Base-by-base conservation (phyloP, 2,329 filamentous ascomycete genomes). In the Beauveria rudraprayagi region DNA sequence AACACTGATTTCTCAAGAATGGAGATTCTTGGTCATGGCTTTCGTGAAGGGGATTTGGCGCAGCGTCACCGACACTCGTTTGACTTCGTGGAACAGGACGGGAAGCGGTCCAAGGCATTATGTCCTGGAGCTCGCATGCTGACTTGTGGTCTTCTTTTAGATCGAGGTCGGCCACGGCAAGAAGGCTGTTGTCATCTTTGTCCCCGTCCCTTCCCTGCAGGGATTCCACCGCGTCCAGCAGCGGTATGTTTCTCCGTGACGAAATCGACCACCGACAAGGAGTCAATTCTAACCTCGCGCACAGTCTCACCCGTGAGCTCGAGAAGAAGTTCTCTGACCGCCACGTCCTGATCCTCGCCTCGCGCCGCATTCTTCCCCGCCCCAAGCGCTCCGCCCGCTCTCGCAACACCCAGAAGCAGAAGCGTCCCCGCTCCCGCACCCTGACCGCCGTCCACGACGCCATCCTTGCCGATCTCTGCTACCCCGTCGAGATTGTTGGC, bases 261-360 rank as follows among this genome's bases (percentile, higher is more conserved):
- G 4, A 1, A 40, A 3, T 1, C 3, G 17, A n/a, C 16, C 43
- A 16, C 19, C n/a, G 10, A 19, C 14, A 64, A 54, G 48, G 5
- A 9, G 22, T 58, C 28, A 24, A 24, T 48, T n/a, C 61, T 67
- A 74, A 64, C 72, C n/a, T 24, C 16, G n/a, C n/a, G 3, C 4
- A 4, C 62, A 97, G 93, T 78, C 88, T 99, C 77, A 99, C 94
- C 81, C 94, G 94, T 83, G 94, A 99, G 87, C 92, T 99, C 77
- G 94, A 99, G 90, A 99, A 99, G 92, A 99, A 99, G 86, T 99
- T 99, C 91, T 97, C 94, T 69, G 94, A 99, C 87, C 94, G 94
- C 82, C 94, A 99, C 82, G 94, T 99, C 79, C 85, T 99, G 79
- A 92, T 99, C 87, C 89, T 99, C 73, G 94, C 94, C 73, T 95